Base-by-base conservation (phyloP, 352 stramenopile species). In the Hyaloperonospora arabidopsidis region DNA sequence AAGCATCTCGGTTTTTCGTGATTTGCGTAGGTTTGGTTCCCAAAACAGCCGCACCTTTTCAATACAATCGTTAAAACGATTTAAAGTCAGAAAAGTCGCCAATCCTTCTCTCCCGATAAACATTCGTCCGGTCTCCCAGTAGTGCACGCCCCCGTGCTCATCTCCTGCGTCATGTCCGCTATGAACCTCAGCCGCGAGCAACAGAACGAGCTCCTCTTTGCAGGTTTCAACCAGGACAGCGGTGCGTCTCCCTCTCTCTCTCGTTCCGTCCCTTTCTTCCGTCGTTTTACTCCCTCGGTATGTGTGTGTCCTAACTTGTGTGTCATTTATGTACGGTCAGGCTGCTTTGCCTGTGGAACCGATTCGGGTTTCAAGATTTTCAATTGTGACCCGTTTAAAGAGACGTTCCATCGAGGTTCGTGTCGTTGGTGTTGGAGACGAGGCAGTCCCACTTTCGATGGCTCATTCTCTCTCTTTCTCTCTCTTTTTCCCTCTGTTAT, bases 281-380 rank as follows among this genome's bases (percentile, higher is more conserved):
- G 44, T 14, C 39, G 17, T n/a, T 18, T 47, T 5, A 18, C 18
- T 35, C 29, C 32, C 0, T 49, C 6, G 25, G 4, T 32, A 4
- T 32, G 25, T 32, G 25, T 32, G 25, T 32, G 25, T 4, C 8
- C 4, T 10, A 32, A 32, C 25, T 32, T 32, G 25, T 32, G 25
- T 32, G 8, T 8, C 4, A 10, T 4, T 32, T 32, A 8, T 32
- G 25, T 21, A 7, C 49, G 14, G 32, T 14, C 43, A 96, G 88
- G 90, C 38, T 97, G 91, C 69, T 97, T 97, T 58, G 86, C 91
- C 12, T 97, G 88, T 45, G 96, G 96, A 18, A 98, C 95, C 2
- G 91, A 96, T 52, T 90, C 81, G 15, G 97, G 97, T 19, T 99
- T 99, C 74, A 89, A 95, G 52, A 98, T 99, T 57, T 98, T 97